Evolutionary conservation across 192 early-diverging fungal species (phyloP), one percentile per base, ranked within the genome.

Genomic region (Polychytrium aggregatum): DNA sequence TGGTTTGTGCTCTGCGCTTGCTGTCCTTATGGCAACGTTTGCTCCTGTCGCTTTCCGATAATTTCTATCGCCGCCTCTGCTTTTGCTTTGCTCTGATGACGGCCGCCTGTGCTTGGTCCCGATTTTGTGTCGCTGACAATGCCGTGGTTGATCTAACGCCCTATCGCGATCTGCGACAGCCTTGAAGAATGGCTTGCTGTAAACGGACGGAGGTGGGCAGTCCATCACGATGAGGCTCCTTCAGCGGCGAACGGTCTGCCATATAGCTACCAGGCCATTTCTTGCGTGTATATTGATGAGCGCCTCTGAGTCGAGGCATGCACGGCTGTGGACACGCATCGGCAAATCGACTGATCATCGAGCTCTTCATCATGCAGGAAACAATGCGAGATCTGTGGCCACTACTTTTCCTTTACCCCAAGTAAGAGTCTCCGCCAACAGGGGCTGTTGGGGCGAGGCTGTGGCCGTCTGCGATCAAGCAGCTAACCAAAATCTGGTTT

Each of bases 361-460:
- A 41, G 9, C 29, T 28, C 5, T 6, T 17, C 25, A 6, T 29
- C 28, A 13, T 3, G 13, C 61, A 4, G 14, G 56, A 77, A 72
- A 52, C 74, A 79, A 53, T 97, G 92, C 67, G 92, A 97, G 57
- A 77, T 97, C 4, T 97, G 92, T 63, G 82, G 85, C 34, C 70
- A 92, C 64, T 65, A 74, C 20, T 97, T 85, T 60, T 62, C 66
- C 24, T 97, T 97, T 51, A 81, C 88, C 14, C 85, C 87, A 22
- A 76, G 81, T 83, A 77, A 49, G 76, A 60, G 22, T n/a, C 3
- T 9, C 27, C 20, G 5, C 14, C 16, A 21, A 21, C 40, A 22
- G 1, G 33, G 13, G 21, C 1, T 31, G 40, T 28, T 27, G 5
- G 5, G 7, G 8, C 8, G 21, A 13, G 8, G 37, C 10, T 24